Percentiles rank a stretch among this genome's conserved stretches.
Evolutionary conservation across 768 basidiomycete genomes (phyloP).

Genomic region (Epithele typhae): DNA sequence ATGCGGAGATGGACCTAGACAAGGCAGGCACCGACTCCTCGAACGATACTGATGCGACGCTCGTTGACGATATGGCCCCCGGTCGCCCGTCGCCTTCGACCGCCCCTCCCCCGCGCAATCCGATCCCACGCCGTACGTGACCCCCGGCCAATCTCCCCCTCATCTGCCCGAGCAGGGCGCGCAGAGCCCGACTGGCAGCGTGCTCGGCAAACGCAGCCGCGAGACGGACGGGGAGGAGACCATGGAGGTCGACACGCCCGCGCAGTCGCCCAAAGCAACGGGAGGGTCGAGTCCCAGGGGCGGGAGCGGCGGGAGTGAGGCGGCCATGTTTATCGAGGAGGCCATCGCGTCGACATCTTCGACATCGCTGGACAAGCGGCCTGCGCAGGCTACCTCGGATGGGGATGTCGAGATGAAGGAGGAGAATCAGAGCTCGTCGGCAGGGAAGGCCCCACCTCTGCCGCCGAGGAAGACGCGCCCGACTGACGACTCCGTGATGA

Average conservation of each 20-base stretch:
- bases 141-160: too few species aligned
- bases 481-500: conserved; percentile 74
- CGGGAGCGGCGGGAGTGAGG: conserved; percentile 22
- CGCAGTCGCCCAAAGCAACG: conserved; percentile 1
- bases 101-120: too few species aligned
- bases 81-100: conserved; percentile 27
- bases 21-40: conserved; percentile 74
- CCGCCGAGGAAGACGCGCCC: conserved; percentile 49
- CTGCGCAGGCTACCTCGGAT: not conserved
- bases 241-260: conserved; percentile 44
- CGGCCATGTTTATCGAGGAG: conserved; percentile 5
- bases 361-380: conserved; percentile 6
- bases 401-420: conserved; percentile 31
- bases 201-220: conserved; percentile 68
- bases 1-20: conserved; percentile 38
- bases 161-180: not conserved
- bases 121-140: too few species aligned
- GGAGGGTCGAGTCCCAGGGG: not conserved
- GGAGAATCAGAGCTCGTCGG: conserved; percentile 27
- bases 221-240: conserved; percentile 24
- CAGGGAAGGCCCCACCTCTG: conserved; percentile 41
- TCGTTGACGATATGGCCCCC: conserved; percentile 65
- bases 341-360: conserved; percentile 18
- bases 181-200: conserved; percentile 27
- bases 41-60: conserved; percentile 84